Conservation (phyloP, 1,284 basidiomycete species). For the Cutaneotrichosporon sp. region DNA sequence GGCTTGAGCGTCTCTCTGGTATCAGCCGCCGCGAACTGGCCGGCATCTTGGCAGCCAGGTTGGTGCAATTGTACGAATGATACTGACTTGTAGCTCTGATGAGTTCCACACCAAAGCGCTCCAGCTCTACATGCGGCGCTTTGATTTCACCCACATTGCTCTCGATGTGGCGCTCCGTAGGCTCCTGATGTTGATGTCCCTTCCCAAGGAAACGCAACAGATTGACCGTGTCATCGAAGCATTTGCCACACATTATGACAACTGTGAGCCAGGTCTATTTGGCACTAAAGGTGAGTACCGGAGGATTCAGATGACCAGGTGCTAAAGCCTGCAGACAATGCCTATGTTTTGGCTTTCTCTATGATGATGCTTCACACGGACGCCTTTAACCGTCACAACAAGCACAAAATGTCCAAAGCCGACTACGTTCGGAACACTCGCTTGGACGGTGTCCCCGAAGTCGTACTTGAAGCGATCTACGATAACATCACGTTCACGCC, state of each 20-base stretch:
- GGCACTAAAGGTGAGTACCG: slow-evolving; percentile 59
- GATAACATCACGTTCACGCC: slow-evolving; percentile 94
- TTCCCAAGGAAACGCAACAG: slow-evolving; percentile 95
- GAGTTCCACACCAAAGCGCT: slow-evolving; percentile 68
- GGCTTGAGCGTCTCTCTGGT: slow-evolving; percentile 59
- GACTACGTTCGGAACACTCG: slow-evolving; percentile 89
- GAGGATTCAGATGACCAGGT: background rate
- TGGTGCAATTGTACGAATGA: slow-evolving; percentile 20
- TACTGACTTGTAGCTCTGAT: slow-evolving; percentile 56
- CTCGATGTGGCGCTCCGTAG: slow-evolving; percentile 88
- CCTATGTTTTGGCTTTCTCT: slow-evolving; percentile 95
- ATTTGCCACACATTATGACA: slow-evolving; percentile 77
- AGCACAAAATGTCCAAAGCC: slow-evolving; percentile 91
- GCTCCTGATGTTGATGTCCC: slow-evolving; percentile 81
- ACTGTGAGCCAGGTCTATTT: slow-evolving; percentile 80
- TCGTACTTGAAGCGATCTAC: slow-evolving; percentile 87
- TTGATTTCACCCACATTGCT: slow-evolving; percentile 72
- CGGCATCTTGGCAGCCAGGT: slow-evolving; percentile 74
- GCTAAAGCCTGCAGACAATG: slow-evolving; percentile 62
- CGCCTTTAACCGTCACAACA: slow-evolving; percentile 95
- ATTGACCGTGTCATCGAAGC: slow-evolving; percentile 97
- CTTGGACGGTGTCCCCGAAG: slow-evolving; percentile 74
- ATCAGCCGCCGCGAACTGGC: slow-evolving; percentile 73
- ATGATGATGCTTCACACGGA: slow-evolving; percentile 99
- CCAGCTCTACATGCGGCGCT: slow-evolving; percentile 65